A percentile compares a stretch with the other conserved stretches of the same genome.
These are phyloP conservation scores for Naganishia randhawae DNA, from an alignment of 768 basidiomycete genomes.

Conservation along the genomic window DNA sequence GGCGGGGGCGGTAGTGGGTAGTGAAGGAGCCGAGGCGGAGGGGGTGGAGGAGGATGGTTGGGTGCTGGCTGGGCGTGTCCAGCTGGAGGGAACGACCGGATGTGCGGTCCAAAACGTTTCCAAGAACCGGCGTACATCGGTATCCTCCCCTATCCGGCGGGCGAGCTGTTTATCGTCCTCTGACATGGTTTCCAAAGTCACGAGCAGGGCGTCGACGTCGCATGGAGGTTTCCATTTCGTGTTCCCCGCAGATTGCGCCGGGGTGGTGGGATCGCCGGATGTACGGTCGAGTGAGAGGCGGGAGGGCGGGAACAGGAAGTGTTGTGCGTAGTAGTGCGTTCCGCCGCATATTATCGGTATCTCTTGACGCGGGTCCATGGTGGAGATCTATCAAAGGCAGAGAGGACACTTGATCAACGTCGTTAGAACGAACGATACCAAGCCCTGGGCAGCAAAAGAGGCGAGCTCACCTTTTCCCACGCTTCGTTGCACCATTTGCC, in stretches of 20 bases:
- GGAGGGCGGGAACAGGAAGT: conserved; percentile 73
- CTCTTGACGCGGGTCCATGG: conserved; percentile 40
- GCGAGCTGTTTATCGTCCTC: neutral
- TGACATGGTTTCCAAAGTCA: neutral
- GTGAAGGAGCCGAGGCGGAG: no score
- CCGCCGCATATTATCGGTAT: conserved; percentile 91
- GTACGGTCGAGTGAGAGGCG: conserved; percentile 39
- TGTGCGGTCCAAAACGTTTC: conserved; percentile 41
- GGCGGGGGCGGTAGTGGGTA: conserved; percentile 20
- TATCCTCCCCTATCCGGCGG: neutral
- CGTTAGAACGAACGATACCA: no score
- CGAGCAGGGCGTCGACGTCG: neutral
- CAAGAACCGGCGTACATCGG: conserved; percentile 23
- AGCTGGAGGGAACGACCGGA: conserved; percentile 29
- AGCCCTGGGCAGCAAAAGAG: neutral
- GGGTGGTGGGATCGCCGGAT: neutral
- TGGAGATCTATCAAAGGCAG: conserved; percentile 5
- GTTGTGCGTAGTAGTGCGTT: conserved; percentile 95
- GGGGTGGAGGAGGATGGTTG: no score
- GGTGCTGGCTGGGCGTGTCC: conserved; percentile 19
- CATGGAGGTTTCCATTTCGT: conserved; percentile 16
- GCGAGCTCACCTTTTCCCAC: conserved; percentile 62
- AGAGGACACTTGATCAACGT: neutral
- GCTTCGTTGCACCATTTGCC: conserved; percentile 76
- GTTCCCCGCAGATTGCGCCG: neutral